Base-by-base conservation (phyloP, 2,329 filamentous ascomycete species). In the Ophiostoma australiae region DNA sequence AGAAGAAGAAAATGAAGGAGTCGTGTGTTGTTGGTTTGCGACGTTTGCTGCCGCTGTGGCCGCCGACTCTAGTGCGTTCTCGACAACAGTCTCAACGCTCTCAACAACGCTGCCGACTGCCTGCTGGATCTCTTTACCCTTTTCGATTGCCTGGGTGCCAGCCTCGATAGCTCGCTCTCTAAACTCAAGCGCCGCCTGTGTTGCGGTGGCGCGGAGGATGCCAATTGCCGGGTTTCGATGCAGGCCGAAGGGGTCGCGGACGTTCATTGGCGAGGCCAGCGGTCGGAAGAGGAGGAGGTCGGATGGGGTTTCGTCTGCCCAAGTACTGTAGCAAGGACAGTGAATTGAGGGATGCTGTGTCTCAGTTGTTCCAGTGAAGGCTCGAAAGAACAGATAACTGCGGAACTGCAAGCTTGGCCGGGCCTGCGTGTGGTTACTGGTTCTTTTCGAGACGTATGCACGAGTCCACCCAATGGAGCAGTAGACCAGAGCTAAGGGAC, bases 101-200 rank as follows among this genome's bases (percentile, higher is more conserved):
- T 73, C 73, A 31, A 74, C 73, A 20, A 52, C 73, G 66, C 52
- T 73, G 44, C 71, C 74, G 65, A 75, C 73, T 48, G 77, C 78
- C 75, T 79, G 78, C 72, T 68, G 69, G 69, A 77, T 77, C 74
- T 79, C 78, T 72, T 78, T 80, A 70, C 78, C 76, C 73, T 79
- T 78, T 74, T 84, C 83, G 75, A 84, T 79, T 69, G 82, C 84
- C 78, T 83, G 79, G 70, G 81, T 78, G 76, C 83, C 80, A 73
- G 80, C 83, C 79, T 84, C 83, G 74, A 83, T 80, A 73, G 84
- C 83, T 75, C 82, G 81, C 73, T 83, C 81, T 73, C 80, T 81
- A 73, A 84, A 78, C 70, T 83, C 79, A 72, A 78, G 75, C 66
- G 82, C 80, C 55, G 82, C 80, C 73, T 80, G 82, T 68, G 81